These are phyloP conservation scores for Calonectria naviculata DNA, from an alignment of 2,329 filamentous ascomycete genomes.

Conservation along the genomic window DNA sequence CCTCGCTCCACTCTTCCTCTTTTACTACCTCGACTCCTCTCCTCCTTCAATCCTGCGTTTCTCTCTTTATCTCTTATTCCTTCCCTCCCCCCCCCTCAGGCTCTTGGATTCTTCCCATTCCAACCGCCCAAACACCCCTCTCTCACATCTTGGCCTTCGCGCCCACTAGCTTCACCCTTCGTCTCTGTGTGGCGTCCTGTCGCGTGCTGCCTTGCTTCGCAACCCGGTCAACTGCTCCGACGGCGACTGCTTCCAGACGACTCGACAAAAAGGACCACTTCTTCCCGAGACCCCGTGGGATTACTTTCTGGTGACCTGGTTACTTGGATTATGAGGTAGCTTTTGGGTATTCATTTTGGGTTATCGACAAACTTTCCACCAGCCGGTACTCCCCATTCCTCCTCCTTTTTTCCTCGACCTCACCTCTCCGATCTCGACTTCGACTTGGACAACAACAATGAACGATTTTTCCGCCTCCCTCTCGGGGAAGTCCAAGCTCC, in stretches of 20 bases:
- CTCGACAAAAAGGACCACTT: slow-evolving; percentile 24
- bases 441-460: slow-evolving; percentile 43
- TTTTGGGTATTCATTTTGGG: slow-evolving; percentile 47
- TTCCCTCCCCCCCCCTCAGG: slow-evolving; percentile 27
- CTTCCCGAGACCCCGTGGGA: slow-evolving; percentile 24
- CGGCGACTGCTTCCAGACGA: slow-evolving; percentile 38
- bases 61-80: slow-evolving; percentile 35
- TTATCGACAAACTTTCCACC: slow-evolving; percentile 34
- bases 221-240: slow-evolving; percentile 20
- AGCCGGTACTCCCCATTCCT: slow-evolving; percentile 21
- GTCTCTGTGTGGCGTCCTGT: slow-evolving; percentile 38
- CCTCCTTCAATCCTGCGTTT: slow-evolving; percentile 26
- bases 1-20: slow-evolving; percentile 35
- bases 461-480: slow-evolving; percentile 51
- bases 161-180: slow-evolving; percentile 24
- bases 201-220: slow-evolving; percentile 34
- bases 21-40: slow-evolving; percentile 20
- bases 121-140: slow-evolving; percentile 32
- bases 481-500: slow-evolving; percentile 54
- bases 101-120: slow-evolving; percentile 33
- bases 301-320: slow-evolving; percentile 32
- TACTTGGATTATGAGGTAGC: slow-evolving; percentile 50
- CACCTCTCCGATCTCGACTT: slow-evolving; percentile 18
- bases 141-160: slow-evolving; percentile 27
- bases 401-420: neutral